These are phyloP conservation scores for Incumbomyces lentus DNA, from an alignment of 2,329 filamentous ascomycete species.

Conservation along the genomic window DNA sequence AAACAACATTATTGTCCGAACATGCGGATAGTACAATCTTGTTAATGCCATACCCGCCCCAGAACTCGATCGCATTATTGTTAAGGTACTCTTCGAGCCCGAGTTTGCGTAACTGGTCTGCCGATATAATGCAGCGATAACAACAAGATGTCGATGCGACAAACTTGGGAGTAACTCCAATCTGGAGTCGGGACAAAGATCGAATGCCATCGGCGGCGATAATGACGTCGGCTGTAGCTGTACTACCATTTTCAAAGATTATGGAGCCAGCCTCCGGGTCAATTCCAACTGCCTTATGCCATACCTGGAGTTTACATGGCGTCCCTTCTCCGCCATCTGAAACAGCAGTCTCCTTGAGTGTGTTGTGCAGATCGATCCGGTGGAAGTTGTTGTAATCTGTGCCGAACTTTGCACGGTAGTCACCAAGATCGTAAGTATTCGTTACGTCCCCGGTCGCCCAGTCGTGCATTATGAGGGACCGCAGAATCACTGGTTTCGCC, in stretches of 20 bases:
- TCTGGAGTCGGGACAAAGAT: slow-evolving; percentile 23
- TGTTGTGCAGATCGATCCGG: slow-evolving; percentile 32
- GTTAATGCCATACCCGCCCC: slow-evolving; percentile 29
- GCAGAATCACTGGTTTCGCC: slow-evolving; percentile 21
- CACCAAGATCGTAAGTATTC: slow-evolving; percentile 21
- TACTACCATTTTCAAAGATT: slow-evolving; percentile 23
- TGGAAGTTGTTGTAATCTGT: slow-evolving; percentile 25
- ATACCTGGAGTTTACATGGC: slow-evolving; percentile 16
- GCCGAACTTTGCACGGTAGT: slow-evolving; percentile 21
- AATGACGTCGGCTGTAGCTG: slow-evolving; percentile 26
- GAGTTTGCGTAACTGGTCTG: slow-evolving; percentile 22
- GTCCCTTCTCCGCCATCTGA: slow-evolving; percentile 16
- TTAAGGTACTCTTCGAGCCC: slow-evolving; percentile 27
- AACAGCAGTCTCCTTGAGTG: slow-evolving; percentile 26
- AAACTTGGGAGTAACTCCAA: slow-evolving; percentile 26
- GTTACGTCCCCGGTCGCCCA: slow-evolving; percentile 22
- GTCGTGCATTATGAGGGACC: slow-evolving; percentile 25
- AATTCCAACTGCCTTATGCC: slow-evolving; percentile 21
- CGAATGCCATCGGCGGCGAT: slow-evolving; percentile 34
- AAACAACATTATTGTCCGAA: slow-evolving; percentile 28
- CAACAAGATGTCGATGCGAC: slow-evolving; percentile 30
- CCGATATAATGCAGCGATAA: slow-evolving; percentile 30
- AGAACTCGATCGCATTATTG: slow-evolving; percentile 25
- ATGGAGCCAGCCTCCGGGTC: slow-evolving; percentile 21
- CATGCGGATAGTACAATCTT: slow-evolving; percentile 34